Evolutionary conservation across 2,329 filamentous ascomycete species (phyloP).

Genomic region (Venturiaceae sp.): DNA sequence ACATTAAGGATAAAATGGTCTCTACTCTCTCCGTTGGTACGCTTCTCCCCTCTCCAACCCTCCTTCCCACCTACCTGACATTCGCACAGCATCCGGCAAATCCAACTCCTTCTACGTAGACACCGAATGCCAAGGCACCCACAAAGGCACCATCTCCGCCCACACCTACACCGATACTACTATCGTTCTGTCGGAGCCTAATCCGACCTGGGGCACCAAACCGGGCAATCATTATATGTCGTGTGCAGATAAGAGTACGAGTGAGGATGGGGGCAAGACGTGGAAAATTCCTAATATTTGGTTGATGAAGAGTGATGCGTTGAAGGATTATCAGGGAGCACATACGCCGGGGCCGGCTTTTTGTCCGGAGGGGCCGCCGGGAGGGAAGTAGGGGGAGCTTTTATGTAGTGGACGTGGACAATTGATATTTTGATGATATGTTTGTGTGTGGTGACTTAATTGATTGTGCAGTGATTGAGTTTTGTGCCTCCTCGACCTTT

Average conservation of each 20-base stretch:
- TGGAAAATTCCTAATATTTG: slow-evolving; percentile 2
- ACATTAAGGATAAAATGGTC: slow-evolving; percentile 2
- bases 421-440: no score
- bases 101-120: slow-evolving; percentile 4
- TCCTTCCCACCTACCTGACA: neutral
- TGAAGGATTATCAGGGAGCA: neutral
- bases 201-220: neutral
- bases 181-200: neutral
- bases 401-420: neutral
- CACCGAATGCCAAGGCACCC: slow-evolving; percentile 3
- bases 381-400: neutral
- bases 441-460: no score
- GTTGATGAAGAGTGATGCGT: neutral
- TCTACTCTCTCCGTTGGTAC: neutral
- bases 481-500: no score
- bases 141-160: neutral
- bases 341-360: neutral
- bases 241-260: neutral
- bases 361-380: neutral
- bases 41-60: neutral
- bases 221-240: neutral
- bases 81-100: neutral
- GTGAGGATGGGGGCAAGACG: slow-evolving; percentile 3
- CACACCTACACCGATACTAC: slow-evolving; percentile 4
- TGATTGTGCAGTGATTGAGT: no score